Evolutionary conservation across 176 grass and related monocot species (phyloP), one percentile per base, ranked within the genome.

Genomic region (Panicum miliaceum): DNA sequence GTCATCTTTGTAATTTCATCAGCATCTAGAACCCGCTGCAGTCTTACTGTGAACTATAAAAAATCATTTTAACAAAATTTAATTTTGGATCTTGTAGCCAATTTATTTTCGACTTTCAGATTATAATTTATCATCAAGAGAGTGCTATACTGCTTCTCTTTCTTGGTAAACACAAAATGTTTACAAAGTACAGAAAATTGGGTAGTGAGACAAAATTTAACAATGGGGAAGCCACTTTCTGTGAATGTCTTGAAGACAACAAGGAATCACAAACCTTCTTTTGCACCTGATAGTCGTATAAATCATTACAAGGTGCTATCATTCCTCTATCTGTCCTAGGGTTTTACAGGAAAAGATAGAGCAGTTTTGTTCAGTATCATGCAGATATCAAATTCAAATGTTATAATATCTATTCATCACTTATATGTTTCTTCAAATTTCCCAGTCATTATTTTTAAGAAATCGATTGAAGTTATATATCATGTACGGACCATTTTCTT

Each of bases 1-100:
- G 22, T 68, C 13, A 50, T 80, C 12, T 58, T 65, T 74, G 25
- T 34, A 46, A 73, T 64, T 64, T 73, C 38, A 51, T 80, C 51
- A 34, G 22, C 73, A 37, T 61, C 42, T 85, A 4, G 37, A 72
- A 84, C 35, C 32, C 51, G 26, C 7, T 22, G 4, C 22, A 59
- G 9, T 48, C 50, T 68, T 75, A n/a, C 18, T 56, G 53, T 65
- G 10, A 42, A 43, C 29, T 53, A 32, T 68, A 26, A 8, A 29
- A 76, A 35, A 56, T 43, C 11, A 9, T 50, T 54, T 57, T 57
- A 36, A 45, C 16, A 46, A 22, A 81, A 27, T 8, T 10, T 14
- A 48, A 48, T 19, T 36, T 58, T 68, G 8, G 27, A n/a, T 37
- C 0, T 62, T 73, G 6, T n/a, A 47, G 18, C 40, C 8, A 36